phyloP scores from a whole-genome alignment of 331 rosid species.

The Malus hybrid region DNA sequence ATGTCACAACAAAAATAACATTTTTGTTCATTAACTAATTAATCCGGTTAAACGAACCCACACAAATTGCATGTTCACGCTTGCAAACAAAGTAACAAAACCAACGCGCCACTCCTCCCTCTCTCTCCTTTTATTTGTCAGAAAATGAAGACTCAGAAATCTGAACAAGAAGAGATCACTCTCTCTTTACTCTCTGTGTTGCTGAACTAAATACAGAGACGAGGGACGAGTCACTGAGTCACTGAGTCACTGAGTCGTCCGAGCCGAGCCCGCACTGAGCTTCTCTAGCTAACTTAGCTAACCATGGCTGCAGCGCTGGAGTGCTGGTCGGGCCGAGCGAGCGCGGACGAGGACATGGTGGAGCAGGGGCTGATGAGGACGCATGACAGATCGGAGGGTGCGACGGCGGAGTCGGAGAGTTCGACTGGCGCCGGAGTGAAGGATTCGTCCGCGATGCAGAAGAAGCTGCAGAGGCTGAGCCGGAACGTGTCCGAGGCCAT shows the following conservation, averaged over 20 bases:
- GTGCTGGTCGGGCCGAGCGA: constrained; percentile 91
- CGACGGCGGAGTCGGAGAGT: constrained; percentile 17
- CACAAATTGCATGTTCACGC: too few species aligned
- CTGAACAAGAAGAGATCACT: constrained; percentile 15
- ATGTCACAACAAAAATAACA: too few species aligned
- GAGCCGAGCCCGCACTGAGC: not conserved
- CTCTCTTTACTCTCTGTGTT: not conserved
- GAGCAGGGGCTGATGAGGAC: constrained; percentile 79
- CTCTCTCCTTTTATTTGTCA: constrained; percentile 2
- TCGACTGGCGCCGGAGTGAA: constrained; percentile 27
- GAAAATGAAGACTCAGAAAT: constrained; percentile 21
- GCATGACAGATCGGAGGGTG: constrained; percentile 71
- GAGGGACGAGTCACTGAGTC: not conserved
- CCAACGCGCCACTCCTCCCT: too few species aligned
- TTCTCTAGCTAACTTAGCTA: not conserved
- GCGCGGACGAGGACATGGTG: constrained; percentile 62
- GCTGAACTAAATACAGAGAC: not conserved
- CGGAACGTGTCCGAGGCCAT: constrained; percentile 82
- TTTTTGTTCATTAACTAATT: too few species aligned
- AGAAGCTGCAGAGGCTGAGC: constrained; percentile 61
- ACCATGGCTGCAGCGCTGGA: constrained; percentile 82
- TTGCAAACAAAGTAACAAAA: too few species aligned
- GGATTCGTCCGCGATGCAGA: constrained; percentile 79
- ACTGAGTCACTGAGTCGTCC: not conserved
- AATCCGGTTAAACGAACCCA: too few species aligned